A percentile compares a stretch with the other conserved stretches of the same genome.
Conservation (phyloP, 1,284 basidiomycete species). For the Vanrija sp. region DNA sequence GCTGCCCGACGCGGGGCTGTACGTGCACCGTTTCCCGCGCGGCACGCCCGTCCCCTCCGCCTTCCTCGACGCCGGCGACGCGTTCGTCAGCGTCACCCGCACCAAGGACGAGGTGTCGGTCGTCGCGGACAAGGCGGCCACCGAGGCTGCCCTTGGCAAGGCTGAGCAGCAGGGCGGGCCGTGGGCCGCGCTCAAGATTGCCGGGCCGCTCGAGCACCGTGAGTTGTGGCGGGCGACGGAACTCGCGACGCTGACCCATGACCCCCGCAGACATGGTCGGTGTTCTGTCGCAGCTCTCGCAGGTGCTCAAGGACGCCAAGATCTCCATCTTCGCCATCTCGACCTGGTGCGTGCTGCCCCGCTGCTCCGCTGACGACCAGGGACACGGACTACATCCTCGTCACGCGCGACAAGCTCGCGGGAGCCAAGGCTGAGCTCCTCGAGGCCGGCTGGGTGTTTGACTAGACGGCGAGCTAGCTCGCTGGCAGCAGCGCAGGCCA, state of each 20-base stretch:
- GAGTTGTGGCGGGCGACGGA: constrained; percentile 14
- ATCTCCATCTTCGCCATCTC: constrained; percentile 63
- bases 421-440: constrained; percentile 18
- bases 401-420: constrained; percentile 22
- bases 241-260: constrained; percentile 2
- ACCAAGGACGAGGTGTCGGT: constrained; percentile 62
- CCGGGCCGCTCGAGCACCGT: constrained; percentile 66
- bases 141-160: constrained; percentile 16
- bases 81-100: constrained; percentile 59
- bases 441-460: not conserved
- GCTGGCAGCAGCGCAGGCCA: no score
- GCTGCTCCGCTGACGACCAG: constrained; percentile 12
- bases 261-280: constrained; percentile 55
- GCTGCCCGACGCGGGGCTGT: constrained; percentile 52
- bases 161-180: constrained; percentile 50
- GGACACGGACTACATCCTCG: constrained; percentile 36
- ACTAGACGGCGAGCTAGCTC: no score
- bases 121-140: constrained; percentile 49
- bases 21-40: constrained; percentile 51
- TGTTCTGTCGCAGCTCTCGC: constrained; percentile 58
- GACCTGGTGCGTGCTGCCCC: constrained; percentile 57
- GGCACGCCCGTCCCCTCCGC: constrained; percentile 25
- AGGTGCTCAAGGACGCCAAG: constrained; percentile 57
- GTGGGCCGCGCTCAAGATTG: constrained; percentile 58
- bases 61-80: constrained; percentile 24